Conservation (phyloP, 768 basidiomycete species). For the Amanita pseudoporphyria region DNA sequence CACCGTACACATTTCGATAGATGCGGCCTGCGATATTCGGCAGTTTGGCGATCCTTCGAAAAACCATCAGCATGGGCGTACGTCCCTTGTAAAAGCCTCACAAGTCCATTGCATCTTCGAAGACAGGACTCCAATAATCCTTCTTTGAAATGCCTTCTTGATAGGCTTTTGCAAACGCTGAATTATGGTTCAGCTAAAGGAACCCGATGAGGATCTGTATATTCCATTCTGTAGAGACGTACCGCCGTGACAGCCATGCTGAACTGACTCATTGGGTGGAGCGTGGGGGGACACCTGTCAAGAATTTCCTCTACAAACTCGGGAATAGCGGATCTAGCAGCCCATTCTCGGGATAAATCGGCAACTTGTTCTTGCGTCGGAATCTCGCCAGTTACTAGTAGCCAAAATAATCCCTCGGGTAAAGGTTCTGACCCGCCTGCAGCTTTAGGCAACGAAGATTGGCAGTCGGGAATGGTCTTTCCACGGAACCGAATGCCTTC, state of each 20-base stretch:
- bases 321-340: constrained; percentile 82
- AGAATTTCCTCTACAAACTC: constrained; percentile 95
- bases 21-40: constrained; percentile 94
- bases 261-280: constrained; percentile 99
- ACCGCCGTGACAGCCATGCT: constrained; percentile 92
- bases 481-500: constrained; percentile 99
- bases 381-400: constrained; percentile 89
- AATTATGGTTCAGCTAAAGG: constrained; percentile 80
- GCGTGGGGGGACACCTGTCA: constrained; percentile 85
- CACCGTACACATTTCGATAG: constrained; percentile 80
- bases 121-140: constrained; percentile 95
- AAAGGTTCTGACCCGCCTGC: constrained; percentile 84
- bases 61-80: not conserved
- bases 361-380: constrained; percentile 85
- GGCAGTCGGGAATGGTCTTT: constrained; percentile 87
- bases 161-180: constrained; percentile 94
- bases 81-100: constrained; percentile 19
- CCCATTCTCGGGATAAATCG: constrained; percentile 89
- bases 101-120: constrained; percentile 87
- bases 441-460: constrained; percentile 81
- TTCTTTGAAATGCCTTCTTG: constrained; percentile 86
- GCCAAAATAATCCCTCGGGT: constrained; percentile 93
- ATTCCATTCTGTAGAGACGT: constrained; percentile 15
- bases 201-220: constrained; percentile 3
- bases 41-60: constrained; percentile 80